Conservation (phyloP, 2,329 filamentous ascomycete species). For the Bipolaris gigantea region DNA sequence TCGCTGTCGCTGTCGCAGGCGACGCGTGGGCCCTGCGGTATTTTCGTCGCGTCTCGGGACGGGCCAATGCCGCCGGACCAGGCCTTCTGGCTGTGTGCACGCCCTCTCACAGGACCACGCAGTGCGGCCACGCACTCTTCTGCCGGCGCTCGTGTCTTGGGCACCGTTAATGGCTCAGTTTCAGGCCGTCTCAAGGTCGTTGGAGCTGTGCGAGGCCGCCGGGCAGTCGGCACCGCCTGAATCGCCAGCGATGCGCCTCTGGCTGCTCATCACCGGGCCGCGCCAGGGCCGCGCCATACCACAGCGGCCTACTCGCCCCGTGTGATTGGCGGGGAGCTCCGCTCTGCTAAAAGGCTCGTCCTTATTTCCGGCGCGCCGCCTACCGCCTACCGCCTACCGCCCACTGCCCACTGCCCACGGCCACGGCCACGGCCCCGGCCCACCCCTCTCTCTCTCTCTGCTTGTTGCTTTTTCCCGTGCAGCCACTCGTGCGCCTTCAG, state of each 20-base stretch:
- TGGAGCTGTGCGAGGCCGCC: not conserved
- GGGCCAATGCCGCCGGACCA: not conserved
- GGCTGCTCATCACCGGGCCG: not conserved
- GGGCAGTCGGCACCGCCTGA: slow-evolving; percentile 5
- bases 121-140: not conserved
- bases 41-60: slow-evolving; percentile 12
- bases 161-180: not conserved
- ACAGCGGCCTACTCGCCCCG: not conserved
- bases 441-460: slow-evolving; percentile 4
- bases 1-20: not conserved
- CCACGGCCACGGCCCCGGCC: not conserved
- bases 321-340: slow-evolving; percentile 29
- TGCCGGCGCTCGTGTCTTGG: not conserved
- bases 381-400: not conserved
- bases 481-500: slow-evolving; percentile 1
- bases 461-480: slow-evolving; percentile 4
- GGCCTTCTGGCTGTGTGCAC: not conserved
- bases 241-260: slow-evolving; percentile 6
- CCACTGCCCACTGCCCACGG: not conserved
- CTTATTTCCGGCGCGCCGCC: slow-evolving; percentile 21
- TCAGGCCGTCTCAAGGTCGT: not conserved
- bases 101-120: not conserved
- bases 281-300: not conserved
- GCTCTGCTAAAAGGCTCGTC: slow-evolving; percentile 13
- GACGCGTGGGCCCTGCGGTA: slow-evolving; percentile 20